Conservation (phyloP, 2,329 filamentous ascomycete genomes). For the Penicillium hordei region DNA sequence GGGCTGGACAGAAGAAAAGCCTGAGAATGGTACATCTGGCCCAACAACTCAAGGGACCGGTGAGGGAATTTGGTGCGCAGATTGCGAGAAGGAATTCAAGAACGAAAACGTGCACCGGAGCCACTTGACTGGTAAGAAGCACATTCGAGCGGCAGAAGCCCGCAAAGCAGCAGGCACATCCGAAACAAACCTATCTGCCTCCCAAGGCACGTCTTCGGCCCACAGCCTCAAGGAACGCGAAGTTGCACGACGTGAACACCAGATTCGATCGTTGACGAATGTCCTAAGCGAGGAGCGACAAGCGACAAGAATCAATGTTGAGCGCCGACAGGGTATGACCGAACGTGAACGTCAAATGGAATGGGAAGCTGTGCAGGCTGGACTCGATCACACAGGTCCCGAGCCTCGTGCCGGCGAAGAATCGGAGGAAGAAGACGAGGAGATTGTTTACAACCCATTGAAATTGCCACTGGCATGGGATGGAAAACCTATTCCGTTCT, state of each 20-base stretch:
- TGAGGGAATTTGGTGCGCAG: constrained; percentile 81
- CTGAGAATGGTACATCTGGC: constrained; percentile 41
- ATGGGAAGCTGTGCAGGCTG: constrained; percentile 77
- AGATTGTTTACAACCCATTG: constrained; percentile 93
- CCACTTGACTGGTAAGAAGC: constrained; percentile 88
- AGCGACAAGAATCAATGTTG: constrained; percentile 90
- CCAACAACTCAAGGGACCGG: constrained; percentile 56
- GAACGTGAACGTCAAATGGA: constrained; percentile 94
- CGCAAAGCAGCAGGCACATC: constrained; percentile 51
- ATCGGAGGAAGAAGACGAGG: constrained; percentile 74
- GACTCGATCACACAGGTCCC: constrained; percentile 46
- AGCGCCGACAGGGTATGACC: constrained; percentile 96
- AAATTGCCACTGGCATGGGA: constrained; percentile 97
- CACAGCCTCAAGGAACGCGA: constrained; percentile 77
- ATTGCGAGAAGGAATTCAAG: constrained; percentile 92
- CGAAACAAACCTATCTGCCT: constrained; percentile 30
- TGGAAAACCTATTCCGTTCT: constrained; percentile 97
- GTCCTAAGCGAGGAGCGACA: constrained; percentile 83
- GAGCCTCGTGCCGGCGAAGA: constrained; percentile 52
- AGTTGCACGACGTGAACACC: constrained; percentile 83
- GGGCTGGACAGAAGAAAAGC: constrained; percentile 68
- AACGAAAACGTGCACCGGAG: constrained; percentile 93
- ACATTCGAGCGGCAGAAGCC: constrained; percentile 76
- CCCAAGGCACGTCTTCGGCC: constrained; percentile 24
- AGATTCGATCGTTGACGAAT: constrained; percentile 74